Base-by-base conservation (phyloP, 768 basidiomycete genomes). In the Trametes gibbosa region DNA sequence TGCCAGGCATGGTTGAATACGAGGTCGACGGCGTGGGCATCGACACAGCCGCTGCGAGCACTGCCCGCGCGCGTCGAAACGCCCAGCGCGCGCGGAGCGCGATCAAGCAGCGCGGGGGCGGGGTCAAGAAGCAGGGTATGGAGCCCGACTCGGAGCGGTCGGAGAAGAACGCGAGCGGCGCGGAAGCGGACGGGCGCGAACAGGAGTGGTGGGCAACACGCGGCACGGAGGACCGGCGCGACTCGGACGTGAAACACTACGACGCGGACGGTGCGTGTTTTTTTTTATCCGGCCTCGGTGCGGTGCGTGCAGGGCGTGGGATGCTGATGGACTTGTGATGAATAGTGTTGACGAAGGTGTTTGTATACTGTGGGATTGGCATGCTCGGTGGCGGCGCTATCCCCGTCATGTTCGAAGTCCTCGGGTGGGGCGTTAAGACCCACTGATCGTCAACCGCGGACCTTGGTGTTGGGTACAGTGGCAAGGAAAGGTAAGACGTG, bases 301-400 rank as follows among this genome's bases (percentile, higher is more conserved):
- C n/a, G n/a, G n/a, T 43, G 32, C 12, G 34, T 50, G 37, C 50
- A 48, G 29, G 25, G 52, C 16, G 27, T 10, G 16, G 35, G 25
- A 16, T 19, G 51, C 24, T 60, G 21, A 46, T 41, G 47, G 7
- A 8, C 37, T 39, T 37, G 24, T 53, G 37, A 23, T 29, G 19
- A 1, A 17, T n/a, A 93, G 92, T 95, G 8, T 72, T 95, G 61
- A 95, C 93, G 25, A 95, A 95, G 75, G 85, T 95, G 13, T 84
- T 92, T 43, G 94, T 95, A 5, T 96, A 98, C 69, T 80, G 82
- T 50, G 95, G 95, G 0, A 96, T 98, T 59, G 92, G 83, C 0
- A 72, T 89, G 13, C 68, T 95, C 12, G 82, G 86, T 2, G 72
- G 76, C 14, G 84, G 88, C 63, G 71, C 76, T 0, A 75, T 87